These are phyloP conservation scores for Lanmaoa pseudosensibilis DNA, from an alignment of 768 basidiomycete species.

Conservation along the genomic window DNA sequence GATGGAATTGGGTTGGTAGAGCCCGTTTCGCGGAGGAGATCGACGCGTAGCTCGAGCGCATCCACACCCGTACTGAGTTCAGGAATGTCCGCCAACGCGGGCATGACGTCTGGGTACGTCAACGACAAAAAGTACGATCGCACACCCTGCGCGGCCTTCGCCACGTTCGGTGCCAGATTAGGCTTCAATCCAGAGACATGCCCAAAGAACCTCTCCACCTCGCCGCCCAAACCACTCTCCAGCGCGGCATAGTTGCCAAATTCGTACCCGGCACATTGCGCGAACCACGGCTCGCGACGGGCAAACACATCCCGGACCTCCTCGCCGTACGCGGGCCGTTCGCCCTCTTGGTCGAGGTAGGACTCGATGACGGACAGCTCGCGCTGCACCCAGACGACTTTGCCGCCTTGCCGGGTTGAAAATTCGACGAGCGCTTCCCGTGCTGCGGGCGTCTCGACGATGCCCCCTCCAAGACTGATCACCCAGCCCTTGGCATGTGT, in stretches of 20 bases:
- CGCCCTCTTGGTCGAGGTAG: slow-evolving; percentile 74
- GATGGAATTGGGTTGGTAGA: slow-evolving; percentile 61
- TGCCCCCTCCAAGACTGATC: slow-evolving; percentile 90
- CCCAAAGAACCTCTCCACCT: slow-evolving; percentile 82
- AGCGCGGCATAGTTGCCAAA: slow-evolving; percentile 73
- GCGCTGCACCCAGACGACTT: slow-evolving; percentile 83
- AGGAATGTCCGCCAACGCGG: slow-evolving; percentile 66
- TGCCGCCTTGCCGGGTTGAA: slow-evolving; percentile 50
- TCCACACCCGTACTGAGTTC: slow-evolving; percentile 82
- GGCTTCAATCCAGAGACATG: slow-evolving; percentile 75
- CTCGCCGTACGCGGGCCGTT: slow-evolving; percentile 88
- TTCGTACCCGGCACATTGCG: slow-evolving; percentile 76
- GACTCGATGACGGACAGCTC: slow-evolving; percentile 77
- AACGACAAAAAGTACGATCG: slow-evolving; percentile 93
- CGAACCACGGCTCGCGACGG: slow-evolving; percentile 85
- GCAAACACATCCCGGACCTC: slow-evolving; percentile 79
- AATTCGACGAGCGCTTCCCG: slow-evolving; percentile 72
- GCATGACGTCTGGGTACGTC: slow-evolving; percentile 85
- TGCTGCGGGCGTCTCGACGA: slow-evolving; percentile 83
- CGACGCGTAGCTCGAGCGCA: slow-evolving; percentile 92
- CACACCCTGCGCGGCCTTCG: slow-evolving; percentile 37
- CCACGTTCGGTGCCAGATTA: slow-evolving; percentile 60
- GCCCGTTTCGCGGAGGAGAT: slow-evolving; percentile 66
- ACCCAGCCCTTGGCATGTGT: slow-evolving; percentile 60
- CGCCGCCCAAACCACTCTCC: slow-evolving; percentile 40